Conservation (phyloP, 139 green algal species). For the Microglena sp. region DNA sequence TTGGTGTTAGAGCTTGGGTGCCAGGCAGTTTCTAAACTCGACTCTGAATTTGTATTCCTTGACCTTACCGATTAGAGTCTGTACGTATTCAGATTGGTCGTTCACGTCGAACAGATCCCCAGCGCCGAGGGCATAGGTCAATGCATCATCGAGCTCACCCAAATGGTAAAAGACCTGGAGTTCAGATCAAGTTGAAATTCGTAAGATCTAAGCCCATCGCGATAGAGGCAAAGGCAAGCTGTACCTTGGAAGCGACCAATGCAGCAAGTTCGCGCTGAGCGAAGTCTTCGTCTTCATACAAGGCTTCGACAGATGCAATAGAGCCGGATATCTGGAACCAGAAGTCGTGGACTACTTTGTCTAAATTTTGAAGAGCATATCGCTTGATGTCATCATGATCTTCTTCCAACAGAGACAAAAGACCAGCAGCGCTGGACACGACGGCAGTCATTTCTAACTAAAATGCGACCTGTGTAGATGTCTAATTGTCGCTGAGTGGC, state of each 20-base stretch:
- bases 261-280: slow-evolving; percentile 80
- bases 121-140: slow-evolving; percentile 89
- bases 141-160: slow-evolving; percentile 88
- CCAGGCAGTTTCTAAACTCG: too few relatives aligned
- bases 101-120: slow-evolving; percentile 87
- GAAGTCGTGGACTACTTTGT: slow-evolving; percentile 66
- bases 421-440: slow-evolving; percentile 55
- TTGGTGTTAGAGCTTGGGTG: background rate
- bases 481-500: too few relatives aligned
- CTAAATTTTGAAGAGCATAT: slow-evolving; percentile 64
- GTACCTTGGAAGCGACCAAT: slow-evolving; percentile 93
- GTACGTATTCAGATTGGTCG: slow-evolving; percentile 83
- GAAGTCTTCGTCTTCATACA: slow-evolving; percentile 95
- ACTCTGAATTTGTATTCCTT: background rate
- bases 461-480: too few relatives aligned
- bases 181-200: too few relatives aligned
- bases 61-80: slow-evolving; percentile 84
- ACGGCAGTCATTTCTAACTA: slow-evolving; percentile 16
- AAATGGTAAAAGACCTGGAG: slow-evolving; percentile 97
- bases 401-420: slow-evolving; percentile 86
- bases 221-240: too few relatives aligned
- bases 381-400: slow-evolving; percentile 66
- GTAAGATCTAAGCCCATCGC: too few relatives aligned
- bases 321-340: slow-evolving; percentile 87
- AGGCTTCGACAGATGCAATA: slow-evolving; percentile 76